These are phyloP conservation scores for Prunella vulgaris DNA, from an alignment of 257 asterid genomes.

Conservation along the genomic window DNA sequence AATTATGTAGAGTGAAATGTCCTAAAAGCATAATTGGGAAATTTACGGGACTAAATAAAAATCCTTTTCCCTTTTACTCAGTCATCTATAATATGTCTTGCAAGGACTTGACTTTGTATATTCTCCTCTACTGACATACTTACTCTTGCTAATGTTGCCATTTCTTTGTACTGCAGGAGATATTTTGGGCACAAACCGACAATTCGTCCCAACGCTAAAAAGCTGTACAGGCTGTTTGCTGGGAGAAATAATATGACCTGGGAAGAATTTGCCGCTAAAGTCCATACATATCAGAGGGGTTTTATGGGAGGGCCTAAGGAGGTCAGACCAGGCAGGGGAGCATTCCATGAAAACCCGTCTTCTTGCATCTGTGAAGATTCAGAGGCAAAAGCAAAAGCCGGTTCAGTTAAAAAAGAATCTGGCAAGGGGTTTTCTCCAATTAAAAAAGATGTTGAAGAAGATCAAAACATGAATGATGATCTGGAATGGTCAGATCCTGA, in stretches of 20 bases:
- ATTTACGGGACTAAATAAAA: no score
- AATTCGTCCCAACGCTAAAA: constrained; percentile 92
- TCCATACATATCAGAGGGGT: constrained; percentile 60
- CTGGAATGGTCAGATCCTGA: constrained; percentile 72
- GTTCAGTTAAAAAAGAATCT: constrained; percentile 24
- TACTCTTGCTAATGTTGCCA: not conserved
- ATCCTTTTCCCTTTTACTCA: not conserved
- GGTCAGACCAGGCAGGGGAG: constrained; percentile 92
- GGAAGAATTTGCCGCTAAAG: constrained; percentile 60
- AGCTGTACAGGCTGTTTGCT: constrained; percentile 54
- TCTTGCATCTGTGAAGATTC: constrained; percentile 83
- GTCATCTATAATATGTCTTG: not conserved
- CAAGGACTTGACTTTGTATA: not conserved
- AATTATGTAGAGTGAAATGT: no score
- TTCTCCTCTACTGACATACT: not conserved
- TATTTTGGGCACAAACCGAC: constrained; percentile 97
- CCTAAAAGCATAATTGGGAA: no score
- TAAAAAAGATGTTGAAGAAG: constrained; percentile 42
- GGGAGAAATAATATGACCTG: constrained; percentile 69
- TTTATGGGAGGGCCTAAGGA: constrained; percentile 97
- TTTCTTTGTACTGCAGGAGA: constrained; percentile 58
- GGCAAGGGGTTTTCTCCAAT: constrained; percentile 29
- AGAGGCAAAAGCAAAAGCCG: constrained; percentile 40
- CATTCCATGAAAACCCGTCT: constrained; percentile 86
- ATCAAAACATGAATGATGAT: constrained; percentile 50